Evolutionary conservation across 805 yeast species (phyloP), one percentile per base, ranked within the genome.

Genomic region (Diddensiella transvaalensis): DNA sequence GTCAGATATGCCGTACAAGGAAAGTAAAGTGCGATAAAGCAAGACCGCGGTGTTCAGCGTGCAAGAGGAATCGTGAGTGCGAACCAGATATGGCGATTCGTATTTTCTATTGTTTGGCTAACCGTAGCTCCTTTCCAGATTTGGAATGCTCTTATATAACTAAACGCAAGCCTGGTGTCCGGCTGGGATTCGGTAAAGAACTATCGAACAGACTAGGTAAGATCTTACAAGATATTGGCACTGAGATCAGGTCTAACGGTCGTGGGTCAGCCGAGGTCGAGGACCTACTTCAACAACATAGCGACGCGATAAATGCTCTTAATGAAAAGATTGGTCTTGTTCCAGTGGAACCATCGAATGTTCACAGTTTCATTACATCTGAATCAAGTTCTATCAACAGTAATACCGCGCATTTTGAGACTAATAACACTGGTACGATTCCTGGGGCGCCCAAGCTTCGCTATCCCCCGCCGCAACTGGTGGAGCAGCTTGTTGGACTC

Each of bases 401-500:
- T 35, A 17, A 35, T 35, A 8, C 38, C 38, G 32, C 32, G 13
- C 13, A 10, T 29, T 10, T 10, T 13, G 15, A 35, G 8, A 15
- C 17, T 8, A 15, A 8, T 10, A 18, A 35, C 15, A 35, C 21
- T 8, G 21, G 38, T 6, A 35, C 38, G 17, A n/a, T n/a, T n/a
- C n/a, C n/a, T n/a, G 17, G 21, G 8, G 21, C 38, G 8, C 8
- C 38, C 15, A 15, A 17, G 21, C 21, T 35, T 8, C 21, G 21
- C 18, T 17, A n/a, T 15, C 38, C 38, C 15, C 21, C 32, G 5
- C 32, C 33, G 4, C 18, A 24, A 10, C 15, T 40, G 13, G 33
- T 40, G 4, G 15, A 26, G 10, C n/a, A 48, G 32, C 70, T 87
- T 46, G 80, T 87, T 32, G 85, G 85, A 54, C 72, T 86, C 15